Conservation (phyloP, 805 yeast genomes). For the Metschnikowia drakensbergensis region DNA sequence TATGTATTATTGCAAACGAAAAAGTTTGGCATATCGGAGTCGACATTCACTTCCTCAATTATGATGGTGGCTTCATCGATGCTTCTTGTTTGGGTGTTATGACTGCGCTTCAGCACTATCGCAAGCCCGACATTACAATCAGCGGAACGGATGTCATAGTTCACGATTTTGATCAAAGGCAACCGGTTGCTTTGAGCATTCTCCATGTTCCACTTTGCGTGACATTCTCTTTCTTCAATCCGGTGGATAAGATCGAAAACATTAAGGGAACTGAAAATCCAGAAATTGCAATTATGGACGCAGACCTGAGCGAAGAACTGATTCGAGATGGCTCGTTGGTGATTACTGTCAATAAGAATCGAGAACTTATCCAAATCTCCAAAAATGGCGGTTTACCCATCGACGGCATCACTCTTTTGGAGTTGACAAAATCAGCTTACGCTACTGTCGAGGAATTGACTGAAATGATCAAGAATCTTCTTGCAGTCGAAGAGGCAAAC, state of each 20-base stretch:
- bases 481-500: slow-evolving; percentile 51
- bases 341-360: slow-evolving; percentile 81
- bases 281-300: slow-evolving; percentile 69
- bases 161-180: slow-evolving; percentile 72
- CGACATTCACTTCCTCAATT: slow-evolving; percentile 82
- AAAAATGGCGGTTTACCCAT: slow-evolving; percentile 89
- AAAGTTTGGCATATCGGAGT: slow-evolving; percentile 91
- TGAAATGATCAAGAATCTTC: slow-evolving; percentile 51
- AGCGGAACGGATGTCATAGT: slow-evolving; percentile 61
- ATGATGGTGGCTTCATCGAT: slow-evolving; percentile 91
- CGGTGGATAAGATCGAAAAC: slow-evolving; percentile 58
- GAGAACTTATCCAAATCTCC: slow-evolving; percentile 84
- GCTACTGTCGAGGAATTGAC: slow-evolving; percentile 61
- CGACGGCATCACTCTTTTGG: slow-evolving; percentile 64
- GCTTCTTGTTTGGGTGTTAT: slow-evolving; percentile 87
- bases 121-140: slow-evolving; percentile 78
- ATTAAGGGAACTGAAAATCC: slow-evolving; percentile 60
- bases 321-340: slow-evolving; percentile 77
- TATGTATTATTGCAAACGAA: slow-evolving; percentile 87
- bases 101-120: slow-evolving; percentile 78
- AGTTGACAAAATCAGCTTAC: slow-evolving; percentile 66
- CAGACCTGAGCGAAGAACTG: slow-evolving; percentile 71
- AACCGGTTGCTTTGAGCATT: slow-evolving; percentile 80
- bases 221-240: slow-evolving; percentile 82
- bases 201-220: slow-evolving; percentile 88